phyloP scores from a whole-genome alignment of 1,284 basidiomycete genomes.

The Trametes hirsuta region DNA sequence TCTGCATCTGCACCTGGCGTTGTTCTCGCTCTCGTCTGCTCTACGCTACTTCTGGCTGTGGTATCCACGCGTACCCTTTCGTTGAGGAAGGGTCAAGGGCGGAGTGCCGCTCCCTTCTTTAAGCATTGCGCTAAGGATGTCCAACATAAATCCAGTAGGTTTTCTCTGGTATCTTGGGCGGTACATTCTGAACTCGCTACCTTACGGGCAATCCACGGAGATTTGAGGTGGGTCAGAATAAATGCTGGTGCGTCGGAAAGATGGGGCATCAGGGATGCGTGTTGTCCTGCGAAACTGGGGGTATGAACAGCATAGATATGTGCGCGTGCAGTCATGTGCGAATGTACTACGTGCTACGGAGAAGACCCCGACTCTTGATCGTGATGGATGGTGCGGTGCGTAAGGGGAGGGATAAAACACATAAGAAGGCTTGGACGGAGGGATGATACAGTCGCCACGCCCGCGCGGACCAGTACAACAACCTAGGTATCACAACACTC shows the following conservation, averaged over 20 bases:
- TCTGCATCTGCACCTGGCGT: not conserved
- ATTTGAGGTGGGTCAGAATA: not conserved
- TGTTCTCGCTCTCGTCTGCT: too few species aligned
- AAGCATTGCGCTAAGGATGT: too few species aligned
- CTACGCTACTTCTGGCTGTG: too few species aligned
- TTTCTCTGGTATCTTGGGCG: too few species aligned
- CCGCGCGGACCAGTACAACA: slow-evolving; percentile 21
- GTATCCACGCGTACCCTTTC: too few species aligned
- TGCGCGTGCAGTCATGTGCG: not conserved
- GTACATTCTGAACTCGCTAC: too few species aligned
- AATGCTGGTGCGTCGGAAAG: not conserved
- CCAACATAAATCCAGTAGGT: too few species aligned
- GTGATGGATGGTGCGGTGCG: slow-evolving; percentile 9
- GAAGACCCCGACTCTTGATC: not conserved
- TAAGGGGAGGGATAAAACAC: not conserved
- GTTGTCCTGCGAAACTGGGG: slow-evolving; percentile 4
- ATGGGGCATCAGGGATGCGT: slow-evolving; percentile 4
- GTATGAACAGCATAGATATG: slow-evolving; percentile 10
- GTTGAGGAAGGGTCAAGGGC: too few species aligned
- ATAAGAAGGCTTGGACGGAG: not conserved
- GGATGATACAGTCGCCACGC: slow-evolving; percentile 23
- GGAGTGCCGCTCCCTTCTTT: too few species aligned
- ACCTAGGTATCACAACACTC: slow-evolving; percentile 15
- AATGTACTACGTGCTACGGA: not conserved
- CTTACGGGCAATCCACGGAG: not conserved